Evolutionary conservation across 2,329 filamentous ascomycete species (phyloP), one percentile per base, ranked within the genome.

Genomic region (Drechslerella dactyloides): DNA sequence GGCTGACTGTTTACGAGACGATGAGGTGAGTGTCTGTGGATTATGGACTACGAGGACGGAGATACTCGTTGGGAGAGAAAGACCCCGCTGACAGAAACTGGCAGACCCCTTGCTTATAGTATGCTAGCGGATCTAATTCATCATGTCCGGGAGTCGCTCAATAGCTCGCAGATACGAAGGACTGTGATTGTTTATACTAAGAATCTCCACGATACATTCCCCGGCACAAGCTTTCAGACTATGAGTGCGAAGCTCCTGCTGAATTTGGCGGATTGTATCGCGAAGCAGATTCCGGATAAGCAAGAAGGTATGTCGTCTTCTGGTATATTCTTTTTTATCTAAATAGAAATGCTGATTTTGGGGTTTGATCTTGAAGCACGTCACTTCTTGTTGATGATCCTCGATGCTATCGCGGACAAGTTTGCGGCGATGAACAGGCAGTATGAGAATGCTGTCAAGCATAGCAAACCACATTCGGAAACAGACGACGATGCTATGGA

Each of bases 61-160:
- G 42, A 1, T 27, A 7, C n/a, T 21, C 10, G 21, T 55, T n/a
- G 19, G 17, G 15, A 30, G 19, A 37, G 17, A 51, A 11, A 17
- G 15, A 53, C 51, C 64, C 42, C 68, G 37, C 37, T 42, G 35
- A 3, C 52, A 23, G 13, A 61, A 30, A 35, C 56, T 30, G 44
- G n/a, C 21, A 77, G 94, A 61, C 94, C 96, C 10, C 81, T 99
- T 53, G 94, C 94, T 0, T 99, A 97, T 76, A 97, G 94, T 78
- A 97, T 97, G 92, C 85, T 99, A 53, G 96, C 94, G 1, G 94
- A 99, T 80, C 83, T 99, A 24, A 97, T 99, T 61, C 94, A 99
- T 77, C 94, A 99, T 79, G 90, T 99, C 23, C 87, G 94, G 64
- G 94, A 97, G 73, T 88, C 88, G n/a, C 82, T 99, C 21, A 87